phyloP scores from a whole-genome alignment of 2,329 filamentous ascomycete species.

The Xylaria sp. region DNA sequence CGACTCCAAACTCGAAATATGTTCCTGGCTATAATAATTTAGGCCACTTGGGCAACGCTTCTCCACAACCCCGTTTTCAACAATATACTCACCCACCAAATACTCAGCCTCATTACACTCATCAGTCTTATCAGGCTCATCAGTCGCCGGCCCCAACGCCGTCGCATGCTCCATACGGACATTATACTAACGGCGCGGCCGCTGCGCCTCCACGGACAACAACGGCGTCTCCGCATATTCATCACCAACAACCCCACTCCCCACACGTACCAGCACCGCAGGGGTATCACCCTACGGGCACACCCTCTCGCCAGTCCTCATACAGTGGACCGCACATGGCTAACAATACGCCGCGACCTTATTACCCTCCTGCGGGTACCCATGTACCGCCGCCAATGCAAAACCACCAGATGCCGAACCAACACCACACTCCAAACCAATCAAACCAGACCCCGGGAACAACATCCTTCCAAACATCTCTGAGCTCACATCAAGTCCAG shows the following conservation, averaged over 20 bases:
- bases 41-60: conserved; percentile 56
- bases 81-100: conserved; percentile 45
- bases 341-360: conserved; percentile 43
- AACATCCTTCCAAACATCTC: conserved; percentile 47
- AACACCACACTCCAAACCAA: conserved; percentile 40
- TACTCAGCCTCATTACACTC: conserved; percentile 43
- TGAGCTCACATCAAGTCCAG: conserved; percentile 48
- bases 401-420: conserved; percentile 41
- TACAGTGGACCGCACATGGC: conserved; percentile 45
- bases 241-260: conserved; percentile 47
- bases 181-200: conserved; percentile 47
- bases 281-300: conserved; percentile 44
- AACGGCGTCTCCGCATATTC: conserved; percentile 48
- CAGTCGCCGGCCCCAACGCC: conserved; percentile 46
- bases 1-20: conserved; percentile 52
- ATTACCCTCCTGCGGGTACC: conserved; percentile 43
- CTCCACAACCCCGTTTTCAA: conserved; percentile 51
- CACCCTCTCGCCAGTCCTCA: conserved; percentile 46
- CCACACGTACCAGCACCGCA: conserved; percentile 46
- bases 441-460: conserved; percentile 26
- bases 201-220: conserved; percentile 45
- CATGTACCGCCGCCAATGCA: conserved; percentile 44
- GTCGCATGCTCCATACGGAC: conserved; percentile 45
- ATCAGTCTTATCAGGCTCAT: conserved; percentile 46
- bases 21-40: conserved; percentile 55